Percentiles rank a stretch among this genome's conserved stretches.
phyloP scores from a whole-genome alignment of 2,329 filamentous ascomycete species.

The Xylaria sp. region DNA sequence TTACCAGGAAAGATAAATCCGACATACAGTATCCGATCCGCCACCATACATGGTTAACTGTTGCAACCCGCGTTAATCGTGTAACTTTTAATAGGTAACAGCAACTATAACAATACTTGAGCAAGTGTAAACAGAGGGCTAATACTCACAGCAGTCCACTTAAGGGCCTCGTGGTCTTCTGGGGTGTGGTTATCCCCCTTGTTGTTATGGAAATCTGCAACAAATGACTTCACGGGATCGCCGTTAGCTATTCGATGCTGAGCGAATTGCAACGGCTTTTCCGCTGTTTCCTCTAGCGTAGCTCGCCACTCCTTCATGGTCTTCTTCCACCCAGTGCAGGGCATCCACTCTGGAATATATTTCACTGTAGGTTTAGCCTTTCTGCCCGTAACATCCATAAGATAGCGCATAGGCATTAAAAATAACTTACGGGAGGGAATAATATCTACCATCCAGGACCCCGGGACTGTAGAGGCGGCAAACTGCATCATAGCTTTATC shows the following conservation, averaged over 20 bases:
- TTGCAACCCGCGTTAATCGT: background rate
- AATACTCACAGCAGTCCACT: background rate
- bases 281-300: background rate
- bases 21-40: slow-evolving; percentile 26
- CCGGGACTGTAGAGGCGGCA: slow-evolving; percentile 27
- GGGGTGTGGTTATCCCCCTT: background rate
- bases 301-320: slow-evolving; percentile 4
- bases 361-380: slow-evolving; percentile 3
- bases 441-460: slow-evolving; percentile 38
- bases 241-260: slow-evolving; percentile 7
- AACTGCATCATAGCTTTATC: slow-evolving; percentile 34
- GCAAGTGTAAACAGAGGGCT: background rate
- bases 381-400: background rate
- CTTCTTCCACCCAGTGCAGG: slow-evolving; percentile 14
- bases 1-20: background rate
- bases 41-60: background rate
- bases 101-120: background rate
- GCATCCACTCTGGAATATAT: slow-evolving; percentile 21
- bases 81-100: background rate
- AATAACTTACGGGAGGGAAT: slow-evolving; percentile 26
- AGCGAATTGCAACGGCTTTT: slow-evolving; percentile 12
- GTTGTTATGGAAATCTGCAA: background rate
- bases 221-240: background rate
- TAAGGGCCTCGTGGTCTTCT: background rate
- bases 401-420: background rate